phyloP scores from a whole-genome alignment of 768 basidiomycete species.

The Lentinula guzmanii region DNA sequence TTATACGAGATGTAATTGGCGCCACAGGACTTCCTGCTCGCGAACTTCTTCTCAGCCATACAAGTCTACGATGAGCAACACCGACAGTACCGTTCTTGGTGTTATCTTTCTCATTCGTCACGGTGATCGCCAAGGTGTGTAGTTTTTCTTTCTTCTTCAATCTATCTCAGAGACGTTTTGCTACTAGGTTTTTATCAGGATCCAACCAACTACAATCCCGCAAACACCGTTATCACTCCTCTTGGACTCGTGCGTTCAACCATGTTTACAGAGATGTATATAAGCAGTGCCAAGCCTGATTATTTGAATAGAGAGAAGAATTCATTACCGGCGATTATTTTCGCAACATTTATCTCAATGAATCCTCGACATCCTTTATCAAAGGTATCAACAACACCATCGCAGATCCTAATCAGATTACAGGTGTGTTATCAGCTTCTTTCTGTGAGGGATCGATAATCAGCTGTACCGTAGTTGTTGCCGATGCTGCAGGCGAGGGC shows the following conservation, averaged over 20 bases:
- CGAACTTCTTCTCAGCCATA: background rate
- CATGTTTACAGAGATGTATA: background rate
- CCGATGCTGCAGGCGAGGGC: constrained; percentile 67
- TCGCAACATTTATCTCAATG: constrained; percentile 47
- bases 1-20: background rate
- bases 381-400: constrained; percentile 30
- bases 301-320: constrained; percentile 43
- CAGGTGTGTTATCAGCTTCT: constrained; percentile 6
- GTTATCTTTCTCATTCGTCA: constrained; percentile 54
- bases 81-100: constrained; percentile 37
- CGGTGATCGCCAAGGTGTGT: constrained; percentile 47
- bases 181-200: constrained; percentile 56
- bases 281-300: constrained; percentile 1
- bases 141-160: background rate
- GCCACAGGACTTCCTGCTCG: background rate
- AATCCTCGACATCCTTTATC: constrained; percentile 49
- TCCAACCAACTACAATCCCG: constrained; percentile 50
- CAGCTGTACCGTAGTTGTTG: constrained; percentile 31
- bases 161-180: background rate
- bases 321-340: constrained; percentile 48
- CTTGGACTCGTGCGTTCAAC: constrained; percentile 49
- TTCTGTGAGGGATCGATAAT: background rate
- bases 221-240: constrained; percentile 57
- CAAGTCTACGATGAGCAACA: background rate
- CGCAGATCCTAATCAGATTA: constrained; percentile 30